Evolutionary conservation across 2,329 filamentous ascomycete species (phyloP).

Genomic region (Beauveria bassiana): DNA sequence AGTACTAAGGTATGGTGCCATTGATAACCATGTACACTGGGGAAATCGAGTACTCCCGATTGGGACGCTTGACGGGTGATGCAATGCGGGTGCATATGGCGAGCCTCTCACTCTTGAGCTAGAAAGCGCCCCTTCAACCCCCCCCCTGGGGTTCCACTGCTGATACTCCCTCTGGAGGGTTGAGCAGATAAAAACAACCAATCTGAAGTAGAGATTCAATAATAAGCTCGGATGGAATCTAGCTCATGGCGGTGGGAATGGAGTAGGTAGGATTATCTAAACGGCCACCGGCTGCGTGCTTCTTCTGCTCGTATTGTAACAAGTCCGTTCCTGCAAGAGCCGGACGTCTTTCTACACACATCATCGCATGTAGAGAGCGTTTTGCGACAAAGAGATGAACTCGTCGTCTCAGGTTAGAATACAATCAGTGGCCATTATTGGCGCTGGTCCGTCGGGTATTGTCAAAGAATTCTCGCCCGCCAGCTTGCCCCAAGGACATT

Average conservation of each 20-base stretch:
- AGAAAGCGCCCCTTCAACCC: neutral
- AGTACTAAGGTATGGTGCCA: neutral
- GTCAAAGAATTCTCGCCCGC: neutral
- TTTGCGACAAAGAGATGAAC: neutral
- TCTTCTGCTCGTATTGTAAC: neutral
- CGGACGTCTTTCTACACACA: neutral
- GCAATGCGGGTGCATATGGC: slow-evolving; percentile 9
- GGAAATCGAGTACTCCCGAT: neutral
- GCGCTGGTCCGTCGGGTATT: slow-evolving; percentile 34
- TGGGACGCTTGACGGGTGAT: neutral
- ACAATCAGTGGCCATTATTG: slow-evolving; percentile 35
- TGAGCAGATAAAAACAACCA: neutral
- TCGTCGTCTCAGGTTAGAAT: slow-evolving; percentile 17
- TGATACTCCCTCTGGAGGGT: neutral
- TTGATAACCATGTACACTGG: neutral
- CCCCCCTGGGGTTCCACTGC: neutral
- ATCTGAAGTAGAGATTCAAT: neutral
- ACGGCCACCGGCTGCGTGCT: neutral
- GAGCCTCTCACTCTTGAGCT: neutral
- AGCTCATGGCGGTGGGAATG: neutral
- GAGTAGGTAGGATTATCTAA: neutral
- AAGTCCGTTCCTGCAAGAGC: neutral
- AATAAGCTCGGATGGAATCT: neutral
- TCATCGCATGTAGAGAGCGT: neutral
- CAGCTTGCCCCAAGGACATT: too few relatives aligned